phyloP scores from a whole-genome alignment of 768 basidiomycete species.

The Chlorophyllum brunneum region DNA sequence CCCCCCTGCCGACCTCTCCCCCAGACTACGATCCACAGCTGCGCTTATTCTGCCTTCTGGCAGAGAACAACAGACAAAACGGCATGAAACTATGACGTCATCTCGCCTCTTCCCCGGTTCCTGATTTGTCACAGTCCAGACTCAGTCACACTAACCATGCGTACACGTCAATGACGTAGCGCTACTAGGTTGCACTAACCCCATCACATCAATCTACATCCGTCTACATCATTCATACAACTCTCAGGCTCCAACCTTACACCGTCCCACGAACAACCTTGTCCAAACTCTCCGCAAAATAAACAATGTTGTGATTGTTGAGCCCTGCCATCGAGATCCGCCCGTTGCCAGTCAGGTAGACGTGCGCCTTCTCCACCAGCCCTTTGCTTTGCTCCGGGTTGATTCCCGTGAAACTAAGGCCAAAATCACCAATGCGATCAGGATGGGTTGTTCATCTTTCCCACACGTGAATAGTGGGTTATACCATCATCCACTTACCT shows the following conservation, averaged over 20 bases:
- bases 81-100: constrained; percentile 11
- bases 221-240: background rate
- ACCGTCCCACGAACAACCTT: constrained; percentile 45
- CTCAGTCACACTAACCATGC: constrained; percentile 12
- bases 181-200: background rate
- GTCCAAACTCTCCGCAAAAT: constrained; percentile 72
- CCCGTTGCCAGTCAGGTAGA: constrained; percentile 86
- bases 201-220: background rate
- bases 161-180: constrained; percentile 13
- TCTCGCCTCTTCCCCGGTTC: constrained; percentile 9
- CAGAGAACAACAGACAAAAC: constrained; percentile 2
- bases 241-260: constrained; percentile 12
- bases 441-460: background rate
- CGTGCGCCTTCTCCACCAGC: constrained; percentile 67
- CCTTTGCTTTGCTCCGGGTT: constrained; percentile 59
- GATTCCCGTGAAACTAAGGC: constrained; percentile 80
- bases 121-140: constrained; percentile 12
- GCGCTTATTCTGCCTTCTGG: background rate
- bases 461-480: constrained; percentile 2
- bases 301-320: constrained; percentile 73
- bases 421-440: constrained; percentile 14
- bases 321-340: constrained; percentile 94
- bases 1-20: background rate
- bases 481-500: constrained; percentile 49
- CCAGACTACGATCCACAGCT: too few relatives aligned